A percentile compares a stretch with the other conserved stretches of the same genome.
Evolutionary conservation across 352 stramenopile genomes (phyloP).

Genomic region (Hyaloperonospora brassicae): DNA sequence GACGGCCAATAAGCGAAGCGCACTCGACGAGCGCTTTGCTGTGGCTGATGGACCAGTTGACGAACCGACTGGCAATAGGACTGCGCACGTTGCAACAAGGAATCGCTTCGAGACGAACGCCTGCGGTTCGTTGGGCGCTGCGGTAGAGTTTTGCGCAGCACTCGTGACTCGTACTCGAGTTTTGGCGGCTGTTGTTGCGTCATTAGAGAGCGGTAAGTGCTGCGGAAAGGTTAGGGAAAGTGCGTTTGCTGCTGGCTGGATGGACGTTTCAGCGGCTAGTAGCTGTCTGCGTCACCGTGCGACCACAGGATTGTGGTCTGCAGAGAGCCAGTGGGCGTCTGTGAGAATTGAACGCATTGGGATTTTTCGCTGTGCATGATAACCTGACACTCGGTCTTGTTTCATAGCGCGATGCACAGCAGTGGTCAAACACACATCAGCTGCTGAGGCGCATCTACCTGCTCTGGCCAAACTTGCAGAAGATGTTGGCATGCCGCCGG

Average conservation of each 20-base stretch:
- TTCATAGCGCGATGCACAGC: constrained; percentile 89
- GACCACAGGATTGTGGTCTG: constrained; percentile 70
- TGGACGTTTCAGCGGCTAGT: constrained; percentile 91
- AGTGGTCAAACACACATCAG: constrained; percentile 89
- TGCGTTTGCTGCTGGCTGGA: constrained; percentile 89
- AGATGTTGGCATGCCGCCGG: constrained; percentile 74
- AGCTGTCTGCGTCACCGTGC: constrained; percentile 48
- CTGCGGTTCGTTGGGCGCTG: constrained; percentile 44
- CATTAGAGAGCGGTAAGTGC: constrained; percentile 95
- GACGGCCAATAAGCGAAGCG: constrained; percentile 63
- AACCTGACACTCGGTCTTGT: constrained; percentile 64
- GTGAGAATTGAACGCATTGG: constrained; percentile 94
- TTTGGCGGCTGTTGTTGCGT: constrained; percentile 91
- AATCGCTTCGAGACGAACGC: constrained; percentile 48
- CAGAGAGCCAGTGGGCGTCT: constrained; percentile 92
- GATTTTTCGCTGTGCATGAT: constrained; percentile 99
- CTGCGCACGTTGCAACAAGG: constrained; percentile 14
- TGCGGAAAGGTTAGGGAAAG: constrained; percentile 93
- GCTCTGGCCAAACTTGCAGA: constrained; percentile 82
- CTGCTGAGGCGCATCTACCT: constrained; percentile 86
- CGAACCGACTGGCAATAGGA: constrained; percentile 66
- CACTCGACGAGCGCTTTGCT: constrained; percentile 46
- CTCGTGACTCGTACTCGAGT: constrained; percentile 59
- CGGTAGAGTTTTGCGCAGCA: constrained; percentile 75
- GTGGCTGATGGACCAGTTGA: constrained; percentile 58